Evolutionary conservation across 73 alveolate genomes (phyloP).

Genomic region (Tetrahymena malaccensis): DNA sequence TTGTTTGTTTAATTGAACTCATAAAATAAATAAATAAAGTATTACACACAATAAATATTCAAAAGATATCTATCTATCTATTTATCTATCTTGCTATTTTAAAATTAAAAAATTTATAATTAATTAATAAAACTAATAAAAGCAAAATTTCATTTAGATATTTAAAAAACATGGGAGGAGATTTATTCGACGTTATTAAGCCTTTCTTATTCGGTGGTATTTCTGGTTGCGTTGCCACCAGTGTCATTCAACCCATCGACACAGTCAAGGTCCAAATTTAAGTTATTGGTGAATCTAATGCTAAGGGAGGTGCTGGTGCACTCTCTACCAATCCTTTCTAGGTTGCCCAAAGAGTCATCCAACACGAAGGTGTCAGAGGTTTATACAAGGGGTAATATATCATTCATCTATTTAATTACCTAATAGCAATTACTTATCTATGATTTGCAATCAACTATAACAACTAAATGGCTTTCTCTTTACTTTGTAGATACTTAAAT

Average conservation of each 20-base stretch:
- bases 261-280: conserved; percentile 75
- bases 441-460: not conserved
- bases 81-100: not conserved
- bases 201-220: conserved; percentile 73
- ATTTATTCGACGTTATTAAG: conserved; percentile 6
- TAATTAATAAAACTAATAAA: not conserved
- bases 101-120: not conserved
- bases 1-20: too few relatives aligned
- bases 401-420: not conserved
- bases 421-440: not conserved
- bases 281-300: conserved; percentile 53
- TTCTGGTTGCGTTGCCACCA: conserved; percentile 70
- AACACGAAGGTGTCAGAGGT: conserved; percentile 55
- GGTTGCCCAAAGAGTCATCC: conserved; percentile 51
- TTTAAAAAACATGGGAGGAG: not conserved
- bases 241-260: conserved; percentile 68
- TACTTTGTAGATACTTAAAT: too few relatives aligned
- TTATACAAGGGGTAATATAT: conserved; percentile 59
- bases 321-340: conserved; percentile 40
- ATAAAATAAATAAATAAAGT: too few relatives aligned
- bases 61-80: not conserved
- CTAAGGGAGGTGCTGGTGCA: conserved; percentile 28
- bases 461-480: not conserved
- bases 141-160: not conserved
- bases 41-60: not conserved